Evolutionary conservation across 352 stramenopile genomes (phyloP), one percentile per base, ranked within the genome.

Genomic region (Phytopythium sindhum): DNA sequence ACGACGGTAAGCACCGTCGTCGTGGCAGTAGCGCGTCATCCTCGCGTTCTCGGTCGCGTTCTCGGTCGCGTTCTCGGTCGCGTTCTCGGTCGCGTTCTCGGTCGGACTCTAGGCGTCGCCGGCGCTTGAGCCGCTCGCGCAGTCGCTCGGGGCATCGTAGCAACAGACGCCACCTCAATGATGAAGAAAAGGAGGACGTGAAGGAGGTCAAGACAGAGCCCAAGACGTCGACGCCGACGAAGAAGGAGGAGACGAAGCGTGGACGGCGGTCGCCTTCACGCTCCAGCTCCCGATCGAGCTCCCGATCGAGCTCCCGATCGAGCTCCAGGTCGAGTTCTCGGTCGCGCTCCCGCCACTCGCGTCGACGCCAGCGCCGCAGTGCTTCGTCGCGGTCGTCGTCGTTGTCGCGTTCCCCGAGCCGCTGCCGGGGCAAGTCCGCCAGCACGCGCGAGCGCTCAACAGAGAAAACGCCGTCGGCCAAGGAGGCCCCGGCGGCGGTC

Each of bases 51-150:
- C 41, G 41, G 41, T 47, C 41, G 14, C 41, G 39, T 5, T n/a
- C n/a, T n/a, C n/a, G n/a, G n/a, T 71, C 41, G n/a, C 41, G 41
- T 7, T 48, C 42, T 8, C 42, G 42, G 42, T 48, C 42, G 17
- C 42, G 41, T 10, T 47, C 41, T 23, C 41, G 41, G 41, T 42
- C 37, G 11, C 37, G 39, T 11, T 48, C 42, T 3, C 42, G 42
- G 42, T 81, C 71, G 42, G 68, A 52, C 17, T 81, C 68, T 26
- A 60, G 63, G 0, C 42, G 65, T 19, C 65, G 55, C 41, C 57
- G 65, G 26, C 70, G 70, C 24, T 59, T 48, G 5, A 64, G 65
- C 45, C 52, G 56, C 29, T 73, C 62, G 17, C 62, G 63, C 35
- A 72, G 63, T 53, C 75, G 63, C 35, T 74, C 68, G 26, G 54